Conservation (phyloP, 805 yeast species). For the Myxozyma nipponensis region DNA sequence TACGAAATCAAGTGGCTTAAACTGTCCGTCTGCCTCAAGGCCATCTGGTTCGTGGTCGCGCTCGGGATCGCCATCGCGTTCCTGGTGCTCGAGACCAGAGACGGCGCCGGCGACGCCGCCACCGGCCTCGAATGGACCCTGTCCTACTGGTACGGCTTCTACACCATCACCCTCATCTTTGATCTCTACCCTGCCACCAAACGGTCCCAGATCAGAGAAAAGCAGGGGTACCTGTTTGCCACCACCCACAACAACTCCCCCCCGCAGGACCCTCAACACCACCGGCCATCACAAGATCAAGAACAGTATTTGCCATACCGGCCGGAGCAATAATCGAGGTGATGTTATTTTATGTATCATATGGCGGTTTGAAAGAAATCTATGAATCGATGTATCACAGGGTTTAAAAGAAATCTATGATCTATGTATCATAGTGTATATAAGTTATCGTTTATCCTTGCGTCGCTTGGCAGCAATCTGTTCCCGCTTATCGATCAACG, state of each 20-base stretch:
- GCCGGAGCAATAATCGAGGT: neutral
- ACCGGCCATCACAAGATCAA: no score
- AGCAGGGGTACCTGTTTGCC: slow-evolving; percentile 3
- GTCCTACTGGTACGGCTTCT: slow-evolving; percentile 77
- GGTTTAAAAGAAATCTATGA: no score
- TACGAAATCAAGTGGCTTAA: slow-evolving; percentile 40
- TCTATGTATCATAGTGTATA: no score
- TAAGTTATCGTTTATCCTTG: neutral
- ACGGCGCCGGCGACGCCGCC: slow-evolving; percentile 41
- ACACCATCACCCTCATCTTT: slow-evolving; percentile 57
- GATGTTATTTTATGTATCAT: neutral
- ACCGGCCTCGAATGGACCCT: slow-evolving; percentile 76
- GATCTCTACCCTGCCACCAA: slow-evolving; percentile 56
- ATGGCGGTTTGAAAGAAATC: no score
- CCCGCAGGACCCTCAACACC: no score
- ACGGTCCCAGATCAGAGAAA: slow-evolving; percentile 15
- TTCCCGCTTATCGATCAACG: slow-evolving; percentile 42
- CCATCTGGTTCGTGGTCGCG: slow-evolving; percentile 64
- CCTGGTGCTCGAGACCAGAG: slow-evolving; percentile 35
- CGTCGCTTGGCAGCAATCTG: slow-evolving; percentile 30
- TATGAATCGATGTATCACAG: neutral
- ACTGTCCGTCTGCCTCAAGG: slow-evolving; percentile 48
- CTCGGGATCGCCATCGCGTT: slow-evolving; percentile 66
- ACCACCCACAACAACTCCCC: no score
- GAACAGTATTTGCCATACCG: no score